A percentile compares a stretch with the other conserved stretches of the same genome.
These are phyloP conservation scores for Coemansia sp. DNA, from an alignment of 371 early-diverging fungal species.

Conservation along the genomic window DNA sequence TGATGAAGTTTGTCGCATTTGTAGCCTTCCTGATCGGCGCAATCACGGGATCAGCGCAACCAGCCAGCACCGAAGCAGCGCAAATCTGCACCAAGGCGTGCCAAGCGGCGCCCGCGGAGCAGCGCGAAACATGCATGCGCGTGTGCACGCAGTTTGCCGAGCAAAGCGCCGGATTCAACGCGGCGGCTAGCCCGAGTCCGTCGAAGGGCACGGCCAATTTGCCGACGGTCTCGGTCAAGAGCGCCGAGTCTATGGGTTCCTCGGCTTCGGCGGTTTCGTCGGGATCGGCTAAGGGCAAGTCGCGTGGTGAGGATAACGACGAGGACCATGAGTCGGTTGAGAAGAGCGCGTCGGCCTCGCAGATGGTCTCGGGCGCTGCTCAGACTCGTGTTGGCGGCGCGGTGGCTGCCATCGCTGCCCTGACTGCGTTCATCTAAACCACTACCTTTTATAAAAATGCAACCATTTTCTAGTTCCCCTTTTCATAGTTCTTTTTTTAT, in stretches of 20 bases:
- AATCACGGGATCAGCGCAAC: not conserved
- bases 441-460: no score
- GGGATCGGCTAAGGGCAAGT: not conserved
- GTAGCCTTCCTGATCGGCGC: not conserved
- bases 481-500: no score
- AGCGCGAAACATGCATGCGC: conserved; percentile 29
- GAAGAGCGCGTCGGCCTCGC: not conserved
- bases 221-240: not conserved
- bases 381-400: not conserved
- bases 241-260: not conserved
- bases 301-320: conserved; percentile 7
- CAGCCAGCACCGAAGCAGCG: conserved; percentile 1
- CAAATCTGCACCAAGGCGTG: conserved; percentile 27
- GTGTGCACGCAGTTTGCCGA: conserved; percentile 36
- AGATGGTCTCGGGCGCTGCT: not conserved
- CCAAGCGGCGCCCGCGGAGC: conserved; percentile 20
- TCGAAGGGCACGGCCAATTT: not conserved
- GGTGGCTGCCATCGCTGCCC: not conserved
- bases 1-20: conserved; percentile 11
- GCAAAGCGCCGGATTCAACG: conserved; percentile 13
- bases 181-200: not conserved
- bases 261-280: not conserved
- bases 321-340: conserved; percentile 4
- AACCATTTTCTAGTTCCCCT: not conserved
- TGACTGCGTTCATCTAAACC: not conserved